Percentiles rank a stretch among this genome's conserved stretches.
These are phyloP conservation scores for Lentinula detonsa DNA, from an alignment of 768 basidiomycete species.

Conservation along the genomic window DNA sequence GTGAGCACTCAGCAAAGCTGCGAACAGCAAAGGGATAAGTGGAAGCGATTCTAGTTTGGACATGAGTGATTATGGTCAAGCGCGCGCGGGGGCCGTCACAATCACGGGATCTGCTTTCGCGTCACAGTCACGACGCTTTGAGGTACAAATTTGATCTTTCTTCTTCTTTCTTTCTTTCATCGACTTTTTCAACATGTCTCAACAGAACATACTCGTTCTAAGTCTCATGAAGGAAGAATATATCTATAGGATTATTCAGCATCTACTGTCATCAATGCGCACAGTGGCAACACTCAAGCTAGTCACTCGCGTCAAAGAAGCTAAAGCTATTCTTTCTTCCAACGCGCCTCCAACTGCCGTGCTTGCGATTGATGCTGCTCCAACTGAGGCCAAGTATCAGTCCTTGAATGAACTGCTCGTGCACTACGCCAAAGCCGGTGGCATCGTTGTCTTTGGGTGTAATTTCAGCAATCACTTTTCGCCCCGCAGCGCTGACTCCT, in stretches of 20 bases:
- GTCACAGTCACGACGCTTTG: background rate
- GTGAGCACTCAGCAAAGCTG: conserved; percentile 54
- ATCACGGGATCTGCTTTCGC: no score
- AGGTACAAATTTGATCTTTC: no score
- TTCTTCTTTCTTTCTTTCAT: background rate
- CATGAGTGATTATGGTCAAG: conserved; percentile 7
- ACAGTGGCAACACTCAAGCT: background rate
- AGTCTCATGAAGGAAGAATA: background rate
- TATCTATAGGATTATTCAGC: background rate
- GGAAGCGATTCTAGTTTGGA: conserved; percentile 41
- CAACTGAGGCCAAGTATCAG: background rate
- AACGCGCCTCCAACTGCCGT: background rate
- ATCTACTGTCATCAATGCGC: background rate
- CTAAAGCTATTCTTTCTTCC: background rate
- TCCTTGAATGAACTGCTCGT: background rate
- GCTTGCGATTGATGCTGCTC: background rate
- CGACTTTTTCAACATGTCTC: background rate
- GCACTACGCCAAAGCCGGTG: conserved; percentile 12
- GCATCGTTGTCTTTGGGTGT: conserved; percentile 15
- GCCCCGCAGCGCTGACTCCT: background rate
- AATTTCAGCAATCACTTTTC: conserved; percentile 13
- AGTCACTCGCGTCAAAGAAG: background rate
- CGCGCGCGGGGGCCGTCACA: no score
- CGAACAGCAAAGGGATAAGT: conserved; percentile 36
- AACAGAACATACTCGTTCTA: background rate